Evolutionary conservation across 305 asterid species (phyloP).

Genomic region (Fraxinus velutina): DNA sequence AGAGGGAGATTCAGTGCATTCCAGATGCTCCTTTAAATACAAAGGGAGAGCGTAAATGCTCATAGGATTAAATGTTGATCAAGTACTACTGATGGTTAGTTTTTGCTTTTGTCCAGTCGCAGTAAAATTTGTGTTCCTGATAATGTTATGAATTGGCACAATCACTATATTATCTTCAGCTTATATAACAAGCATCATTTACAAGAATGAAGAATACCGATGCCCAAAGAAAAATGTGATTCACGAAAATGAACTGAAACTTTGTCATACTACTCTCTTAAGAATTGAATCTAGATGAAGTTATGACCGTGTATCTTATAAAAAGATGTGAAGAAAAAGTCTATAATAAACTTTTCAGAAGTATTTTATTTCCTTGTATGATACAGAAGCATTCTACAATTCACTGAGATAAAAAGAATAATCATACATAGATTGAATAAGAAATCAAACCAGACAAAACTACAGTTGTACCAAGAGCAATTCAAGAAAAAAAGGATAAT

Average conservation of each 20-base stretch:
- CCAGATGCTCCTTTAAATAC: constrained; percentile 32
- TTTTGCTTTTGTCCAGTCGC: constrained; percentile 1
- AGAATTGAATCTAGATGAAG: neutral
- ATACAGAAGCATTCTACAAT: neutral
- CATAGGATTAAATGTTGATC: neutral
- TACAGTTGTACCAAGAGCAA: neutral
- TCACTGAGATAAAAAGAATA: neutral
- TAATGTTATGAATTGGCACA: neutral
- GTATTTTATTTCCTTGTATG: neutral
- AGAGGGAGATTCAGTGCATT: constrained; percentile 45
- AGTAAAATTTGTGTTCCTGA: neutral
- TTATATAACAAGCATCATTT: neutral
- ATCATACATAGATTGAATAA: neutral
- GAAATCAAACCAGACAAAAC: neutral
- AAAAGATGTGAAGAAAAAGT: neutral
- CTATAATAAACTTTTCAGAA: neutral
- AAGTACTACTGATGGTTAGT: neutral
- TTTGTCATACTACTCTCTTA: neutral
- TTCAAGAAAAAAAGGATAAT: neutral
- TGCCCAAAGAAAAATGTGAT: neutral
- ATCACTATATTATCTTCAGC: neutral
- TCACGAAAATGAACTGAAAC: neutral
- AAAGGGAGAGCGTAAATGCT: neutral
- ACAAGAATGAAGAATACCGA: neutral
- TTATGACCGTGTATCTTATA: neutral